Evolutionary conservation across 805 yeast species (phyloP).

Genomic region (Wickerhamiella occidentalis): DNA sequence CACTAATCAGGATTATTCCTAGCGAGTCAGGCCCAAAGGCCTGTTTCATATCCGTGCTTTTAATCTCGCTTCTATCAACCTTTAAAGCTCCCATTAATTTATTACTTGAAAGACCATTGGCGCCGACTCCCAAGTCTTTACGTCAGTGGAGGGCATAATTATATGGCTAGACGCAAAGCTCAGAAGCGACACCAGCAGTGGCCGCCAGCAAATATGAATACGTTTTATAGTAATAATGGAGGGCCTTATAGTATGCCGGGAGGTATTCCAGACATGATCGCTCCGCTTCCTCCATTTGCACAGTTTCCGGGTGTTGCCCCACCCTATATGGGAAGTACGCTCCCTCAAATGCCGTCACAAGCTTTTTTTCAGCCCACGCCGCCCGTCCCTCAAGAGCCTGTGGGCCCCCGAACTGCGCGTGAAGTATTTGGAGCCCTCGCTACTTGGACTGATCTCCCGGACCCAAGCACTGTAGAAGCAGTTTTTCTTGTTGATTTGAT

Average conservation of each 20-base stretch:
- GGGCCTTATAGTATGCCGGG: background rate
- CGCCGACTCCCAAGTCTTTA: no score
- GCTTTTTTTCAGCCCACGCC: background rate
- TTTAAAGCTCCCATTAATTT: background rate
- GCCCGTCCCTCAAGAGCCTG: background rate
- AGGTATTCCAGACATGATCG: background rate
- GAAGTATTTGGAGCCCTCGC: conserved; percentile 9
- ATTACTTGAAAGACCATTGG: no score
- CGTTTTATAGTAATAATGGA: background rate
- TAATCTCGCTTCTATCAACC: conserved; percentile 16
- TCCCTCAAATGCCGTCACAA: background rate
- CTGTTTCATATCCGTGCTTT: conserved; percentile 29
- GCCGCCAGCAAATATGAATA: background rate
- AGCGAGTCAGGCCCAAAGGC: conserved; percentile 48
- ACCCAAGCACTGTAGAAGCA: background rate
- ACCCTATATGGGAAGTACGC: background rate
- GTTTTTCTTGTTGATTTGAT: background rate
- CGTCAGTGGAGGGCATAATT: background rate
- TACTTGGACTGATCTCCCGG: conserved; percentile 4
- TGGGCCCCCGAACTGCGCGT: background rate
- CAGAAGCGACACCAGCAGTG: background rate
- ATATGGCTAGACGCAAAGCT: background rate
- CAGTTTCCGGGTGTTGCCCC: background rate
- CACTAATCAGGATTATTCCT: conserved; percentile 40
- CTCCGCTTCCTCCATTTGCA: background rate